Evolutionary conservation across 192 early-diverging fungal genomes (phyloP), one percentile per base, ranked within the genome.

Genomic region (Linnemannia elongata): DNA sequence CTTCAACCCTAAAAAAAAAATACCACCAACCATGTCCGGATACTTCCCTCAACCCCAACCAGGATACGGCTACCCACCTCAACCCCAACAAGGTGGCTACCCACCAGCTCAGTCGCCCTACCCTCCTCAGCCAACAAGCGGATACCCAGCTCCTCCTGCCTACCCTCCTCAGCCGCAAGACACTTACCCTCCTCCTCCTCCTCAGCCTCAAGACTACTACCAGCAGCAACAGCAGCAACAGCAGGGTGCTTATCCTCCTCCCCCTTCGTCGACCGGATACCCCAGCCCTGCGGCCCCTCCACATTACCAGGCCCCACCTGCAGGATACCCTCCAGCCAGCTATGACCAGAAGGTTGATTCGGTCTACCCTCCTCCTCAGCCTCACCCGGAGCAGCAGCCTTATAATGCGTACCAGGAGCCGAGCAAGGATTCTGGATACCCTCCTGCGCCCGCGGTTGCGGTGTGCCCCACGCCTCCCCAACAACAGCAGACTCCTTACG

Each of bases 11-110:
- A 35, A 79, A 8, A 24, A 52, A 39, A 39, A 39, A 39, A 39
- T 39, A n/a, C 38, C 60, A 60, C 0, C 41, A 73, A 80, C 0
- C 60, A 83, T 83, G 82, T 77, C 82, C n/a, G 82, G 82, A 30
- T 83, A 83, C 66, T 81, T 69, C 60, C 80, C 74, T 20, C 66
- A 69, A 68, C 70, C 44, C n/a, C 52, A 72, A 10, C 80, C 74
- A 10, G 77, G 77, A 69, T 78, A 78, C 45, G 77, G 77, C 30
- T 78, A 78, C 77, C 76, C 63, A 35, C 73, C 42, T 8, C 70
- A 72, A 13, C 60, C 33, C 10, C 27, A 33, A 33, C 60, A 66
- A 33, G 60, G 30, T 4, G 60, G 60, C 22, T 72, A 72, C 70
- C 70, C 70, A 22, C 70, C 70, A 18, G 70, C 70, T 15, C 38